Percentiles rank a stretch among this genome's conserved stretches.
phyloP scores from a whole-genome alignment of 345 rosid genomes.

The Arabidopsis thaliana region DNA sequence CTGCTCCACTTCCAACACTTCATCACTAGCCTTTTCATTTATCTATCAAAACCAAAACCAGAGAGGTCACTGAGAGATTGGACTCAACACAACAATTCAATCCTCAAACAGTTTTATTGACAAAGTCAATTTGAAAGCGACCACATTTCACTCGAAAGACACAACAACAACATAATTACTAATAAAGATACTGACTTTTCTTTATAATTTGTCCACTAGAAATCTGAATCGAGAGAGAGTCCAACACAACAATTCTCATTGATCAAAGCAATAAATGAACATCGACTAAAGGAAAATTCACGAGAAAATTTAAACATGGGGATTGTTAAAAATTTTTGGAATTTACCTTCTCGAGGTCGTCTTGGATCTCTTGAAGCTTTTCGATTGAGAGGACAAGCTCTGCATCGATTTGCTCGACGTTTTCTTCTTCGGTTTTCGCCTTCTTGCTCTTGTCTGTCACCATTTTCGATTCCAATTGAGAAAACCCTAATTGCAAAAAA shows the following conservation, averaged over 20 bases:
- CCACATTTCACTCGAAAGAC: slow-evolving; percentile 11
- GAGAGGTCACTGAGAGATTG: not conserved
- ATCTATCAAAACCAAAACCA: slow-evolving; percentile 50
- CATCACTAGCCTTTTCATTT: slow-evolving; percentile 92
- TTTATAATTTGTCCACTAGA: not conserved
- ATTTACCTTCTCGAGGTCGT: slow-evolving; percentile 86
- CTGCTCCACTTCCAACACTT: slow-evolving; percentile 91
- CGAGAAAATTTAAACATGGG: slow-evolving; percentile 38
- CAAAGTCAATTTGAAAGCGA: slow-evolving; percentile 12
- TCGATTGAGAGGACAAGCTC: slow-evolving; percentile 88
- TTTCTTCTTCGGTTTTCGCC: slow-evolving; percentile 73
- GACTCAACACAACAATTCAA: not conserved
- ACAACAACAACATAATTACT: not conserved
- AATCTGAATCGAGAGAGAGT: slow-evolving; percentile 70
- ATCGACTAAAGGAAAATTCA: slow-evolving; percentile 63
- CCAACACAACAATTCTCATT: slow-evolving; percentile 47
- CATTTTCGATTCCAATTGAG: slow-evolving; percentile 49
- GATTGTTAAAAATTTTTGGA: not conserved
- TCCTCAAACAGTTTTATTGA: not conserved
- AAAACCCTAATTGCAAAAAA: slow-evolving; percentile 20
- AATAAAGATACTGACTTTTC: slow-evolving; percentile 6
- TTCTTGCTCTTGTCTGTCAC: slow-evolving; percentile 88
- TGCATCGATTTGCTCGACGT: slow-evolving; percentile 66
- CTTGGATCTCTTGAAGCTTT: slow-evolving; percentile 96
- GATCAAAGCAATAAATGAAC: slow-evolving; percentile 13